Percentiles rank a stretch among this genome's conserved stretches.
These are phyloP conservation scores for Citrus sp. DNA, from an alignment of 345 rosid species.

Conservation along the genomic window DNA sequence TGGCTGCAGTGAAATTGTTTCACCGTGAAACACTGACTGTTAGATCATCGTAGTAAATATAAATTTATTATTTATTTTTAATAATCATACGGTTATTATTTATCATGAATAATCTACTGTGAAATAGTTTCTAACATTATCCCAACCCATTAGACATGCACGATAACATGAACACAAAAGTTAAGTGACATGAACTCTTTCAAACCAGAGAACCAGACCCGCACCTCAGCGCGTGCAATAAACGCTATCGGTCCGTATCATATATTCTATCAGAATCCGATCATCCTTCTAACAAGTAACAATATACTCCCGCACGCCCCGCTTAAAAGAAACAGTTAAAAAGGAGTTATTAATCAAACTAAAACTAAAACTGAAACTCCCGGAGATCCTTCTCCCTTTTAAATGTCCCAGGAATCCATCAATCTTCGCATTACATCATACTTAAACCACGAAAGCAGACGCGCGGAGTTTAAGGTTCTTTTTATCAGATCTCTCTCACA, in stretches of 20 bases:
- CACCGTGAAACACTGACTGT: too few species aligned
- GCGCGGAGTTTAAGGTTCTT: conserved; percentile 1
- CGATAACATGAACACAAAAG: too few species aligned
- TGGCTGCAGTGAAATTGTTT: too few species aligned
- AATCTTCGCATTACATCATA: not conserved
- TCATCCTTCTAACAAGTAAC: not conserved
- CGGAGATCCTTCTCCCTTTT: not conserved
- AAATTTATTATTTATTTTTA: too few species aligned
- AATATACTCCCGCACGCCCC: not conserved
- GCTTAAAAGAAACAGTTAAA: not conserved
- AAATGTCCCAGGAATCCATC: not conserved
- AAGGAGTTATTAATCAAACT: not conserved
- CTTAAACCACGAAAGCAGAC: not conserved
- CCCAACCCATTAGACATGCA: too few species aligned
- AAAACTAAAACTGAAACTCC: not conserved
- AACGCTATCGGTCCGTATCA: not conserved
- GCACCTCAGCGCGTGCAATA: not conserved
- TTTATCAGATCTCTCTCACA: conserved; percentile 8
- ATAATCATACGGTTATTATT: too few species aligned
- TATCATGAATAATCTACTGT: too few species aligned
- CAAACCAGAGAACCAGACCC: not conserved
- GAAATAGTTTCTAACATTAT: too few species aligned
- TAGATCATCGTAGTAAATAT: too few species aligned
- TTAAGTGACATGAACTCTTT: too few species aligned
- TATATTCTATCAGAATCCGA: not conserved